A percentile compares a stretch with the other conserved stretches of the same genome.
phyloP scores from a whole-genome alignment of 2,329 filamentous ascomycete species.

The Bisporella sp. region DNA sequence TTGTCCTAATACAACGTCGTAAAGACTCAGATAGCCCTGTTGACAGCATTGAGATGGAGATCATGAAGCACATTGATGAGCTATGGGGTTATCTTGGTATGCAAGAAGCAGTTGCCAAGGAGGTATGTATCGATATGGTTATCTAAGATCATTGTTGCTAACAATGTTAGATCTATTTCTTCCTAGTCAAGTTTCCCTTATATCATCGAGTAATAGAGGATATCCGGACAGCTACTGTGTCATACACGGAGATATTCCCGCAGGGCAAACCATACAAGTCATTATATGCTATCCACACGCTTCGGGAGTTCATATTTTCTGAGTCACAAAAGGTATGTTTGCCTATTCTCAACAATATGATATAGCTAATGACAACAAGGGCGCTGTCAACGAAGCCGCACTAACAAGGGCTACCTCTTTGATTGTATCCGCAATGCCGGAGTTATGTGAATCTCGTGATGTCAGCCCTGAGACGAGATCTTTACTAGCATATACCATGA shows the following conservation, averaged over 20 bases:
- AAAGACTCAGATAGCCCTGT: slow-evolving; percentile 37
- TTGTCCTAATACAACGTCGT: slow-evolving; percentile 60
- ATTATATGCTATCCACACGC: slow-evolving; percentile 63
- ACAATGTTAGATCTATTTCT: slow-evolving; percentile 54
- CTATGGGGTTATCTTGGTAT: slow-evolving; percentile 76
- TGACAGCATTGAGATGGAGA: slow-evolving; percentile 64
- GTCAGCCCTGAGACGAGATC: no score
- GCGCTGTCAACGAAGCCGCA: slow-evolving; percentile 27
- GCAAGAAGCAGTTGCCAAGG: slow-evolving; percentile 60
- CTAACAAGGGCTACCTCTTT: slow-evolving; percentile 41
- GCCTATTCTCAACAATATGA: slow-evolving; percentile 1
- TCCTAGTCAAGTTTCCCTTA: slow-evolving; percentile 63
- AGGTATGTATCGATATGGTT: slow-evolving; percentile 39
- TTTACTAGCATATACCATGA: slow-evolving; percentile 26
- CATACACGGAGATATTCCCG: slow-evolving; percentile 59
- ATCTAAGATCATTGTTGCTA: not conserved
- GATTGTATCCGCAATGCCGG: slow-evolving; percentile 53
- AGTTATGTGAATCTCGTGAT: slow-evolving; percentile 32
- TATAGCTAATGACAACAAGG: slow-evolving; percentile 12
- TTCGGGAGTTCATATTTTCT: slow-evolving; percentile 50
- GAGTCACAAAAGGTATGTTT: slow-evolving; percentile 22
- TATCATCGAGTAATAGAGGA: slow-evolving; percentile 54
- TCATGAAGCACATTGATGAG: slow-evolving; percentile 75
- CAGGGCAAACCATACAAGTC: slow-evolving; percentile 63
- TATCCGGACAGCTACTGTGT: slow-evolving; percentile 46